Evolutionary conservation across 306 rosid genomes (phyloP).

Genomic region (Alnus rubra): DNA sequence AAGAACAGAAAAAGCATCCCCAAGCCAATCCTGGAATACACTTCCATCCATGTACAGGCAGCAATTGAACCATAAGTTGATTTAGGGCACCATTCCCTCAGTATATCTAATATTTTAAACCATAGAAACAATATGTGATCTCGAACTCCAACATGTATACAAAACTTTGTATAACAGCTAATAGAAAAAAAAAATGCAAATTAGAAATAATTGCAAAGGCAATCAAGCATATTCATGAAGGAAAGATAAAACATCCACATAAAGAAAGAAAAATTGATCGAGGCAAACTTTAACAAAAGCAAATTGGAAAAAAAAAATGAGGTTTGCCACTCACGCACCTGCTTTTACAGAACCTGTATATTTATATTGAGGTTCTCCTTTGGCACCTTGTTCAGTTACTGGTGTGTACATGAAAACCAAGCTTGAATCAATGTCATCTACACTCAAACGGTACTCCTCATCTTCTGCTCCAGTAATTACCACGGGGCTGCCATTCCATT

Average conservation of each 20-base stretch:
- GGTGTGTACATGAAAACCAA: conserved; percentile 98
- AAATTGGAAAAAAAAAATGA: not conserved
- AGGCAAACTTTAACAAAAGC: not conserved
- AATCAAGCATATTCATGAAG: conserved; percentile 19
- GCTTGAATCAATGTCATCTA: conserved; percentile 92
- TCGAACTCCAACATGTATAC: not conserved
- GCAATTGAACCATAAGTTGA: not conserved
- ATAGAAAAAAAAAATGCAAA: not conserved
- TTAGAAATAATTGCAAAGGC: conserved; percentile 6
- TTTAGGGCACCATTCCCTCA: not conserved
- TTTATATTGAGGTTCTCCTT: conserved; percentile 95
- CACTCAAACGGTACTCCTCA: conserved; percentile 67
- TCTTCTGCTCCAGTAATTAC: conserved; percentile 94
- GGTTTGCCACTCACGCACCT: conserved; percentile 45
- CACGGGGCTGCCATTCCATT: conserved; percentile 93
- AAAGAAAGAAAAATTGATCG: conserved; percentile 16
- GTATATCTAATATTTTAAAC: not conserved
- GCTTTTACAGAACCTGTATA: conserved; percentile 92
- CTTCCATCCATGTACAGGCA: not conserved
- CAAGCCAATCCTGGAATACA: not conserved
- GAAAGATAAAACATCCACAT: conserved; percentile 10
- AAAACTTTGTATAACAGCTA: not conserved
- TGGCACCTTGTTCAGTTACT: conserved; percentile 89
- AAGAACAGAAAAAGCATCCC: not conserved
- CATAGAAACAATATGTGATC: not conserved